Evolutionary conservation across 805 yeast genomes (phyloP).

Genomic region (Saccharomycopsis sp.): DNA sequence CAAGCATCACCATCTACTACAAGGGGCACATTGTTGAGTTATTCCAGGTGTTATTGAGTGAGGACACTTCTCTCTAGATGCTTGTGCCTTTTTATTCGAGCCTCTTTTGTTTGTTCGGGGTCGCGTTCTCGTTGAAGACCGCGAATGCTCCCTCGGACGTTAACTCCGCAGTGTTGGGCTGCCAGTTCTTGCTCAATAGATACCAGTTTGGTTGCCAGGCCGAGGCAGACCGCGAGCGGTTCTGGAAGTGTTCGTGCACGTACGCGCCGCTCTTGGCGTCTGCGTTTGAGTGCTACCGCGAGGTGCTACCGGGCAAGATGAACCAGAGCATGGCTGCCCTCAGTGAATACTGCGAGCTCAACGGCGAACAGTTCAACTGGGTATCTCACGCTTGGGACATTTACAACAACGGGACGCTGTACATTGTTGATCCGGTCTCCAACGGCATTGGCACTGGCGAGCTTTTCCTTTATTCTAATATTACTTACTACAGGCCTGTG

Average conservation of each 20-base stretch:
- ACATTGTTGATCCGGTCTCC: background rate
- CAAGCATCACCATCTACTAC: too few relatives aligned
- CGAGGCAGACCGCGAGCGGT: background rate
- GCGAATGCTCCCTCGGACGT: background rate
- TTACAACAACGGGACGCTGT: conserved; percentile 3
- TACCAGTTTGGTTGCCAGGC: conserved; percentile 3
- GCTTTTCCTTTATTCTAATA: background rate
- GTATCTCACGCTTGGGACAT: background rate
- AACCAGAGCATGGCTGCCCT: background rate
- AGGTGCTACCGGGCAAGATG: background rate
- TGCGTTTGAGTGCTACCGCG: background rate
- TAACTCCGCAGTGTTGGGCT: conserved; percentile 3
- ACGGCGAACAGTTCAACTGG: background rate
- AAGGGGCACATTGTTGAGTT: too few relatives aligned
- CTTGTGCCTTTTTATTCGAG: too few relatives aligned
- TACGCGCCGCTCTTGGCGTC: conserved; percentile 5
- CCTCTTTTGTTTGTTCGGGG: too few relatives aligned
- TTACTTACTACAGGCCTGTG: conserved; percentile 1
- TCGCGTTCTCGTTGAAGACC: too few relatives aligned
- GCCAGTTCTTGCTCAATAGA: background rate
- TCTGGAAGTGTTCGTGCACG: conserved; percentile 7
- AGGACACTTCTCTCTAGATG: too few relatives aligned
- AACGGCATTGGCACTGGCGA: background rate
- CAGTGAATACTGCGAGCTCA: conserved; percentile 1
- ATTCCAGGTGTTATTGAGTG: too few relatives aligned